These are phyloP conservation scores for Pseudomonodictys pantanalensis DNA, from an alignment of 495 filamentous ascomycete genomes.

Conservation along the genomic window DNA sequence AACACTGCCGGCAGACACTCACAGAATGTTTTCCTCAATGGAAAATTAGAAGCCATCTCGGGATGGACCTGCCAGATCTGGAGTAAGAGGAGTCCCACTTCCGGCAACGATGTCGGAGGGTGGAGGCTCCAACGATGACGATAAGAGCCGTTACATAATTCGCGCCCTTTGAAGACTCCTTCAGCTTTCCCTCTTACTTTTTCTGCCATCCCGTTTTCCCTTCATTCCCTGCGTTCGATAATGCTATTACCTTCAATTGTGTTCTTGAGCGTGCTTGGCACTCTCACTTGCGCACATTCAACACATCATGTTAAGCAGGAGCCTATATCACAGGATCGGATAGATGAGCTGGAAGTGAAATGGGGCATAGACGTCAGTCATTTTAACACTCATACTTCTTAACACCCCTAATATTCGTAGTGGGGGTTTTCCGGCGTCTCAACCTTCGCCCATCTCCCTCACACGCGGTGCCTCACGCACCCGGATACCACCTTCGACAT, in stretches of 20 bases:
- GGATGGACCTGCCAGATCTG: background rate
- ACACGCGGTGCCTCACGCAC: constrained; percentile 69
- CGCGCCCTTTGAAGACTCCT: constrained; percentile 13
- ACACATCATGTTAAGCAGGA: constrained; percentile 19
- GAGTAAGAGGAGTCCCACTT: background rate
- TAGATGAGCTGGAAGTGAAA: constrained; percentile 52
- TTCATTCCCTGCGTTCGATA: background rate
- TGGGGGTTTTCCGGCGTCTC: constrained; percentile 76
- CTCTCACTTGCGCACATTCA: constrained; percentile 17
- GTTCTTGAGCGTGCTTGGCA: constrained; percentile 1
- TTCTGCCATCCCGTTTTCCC: background rate
- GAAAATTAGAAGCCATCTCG: too few relatives aligned
- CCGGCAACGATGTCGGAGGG: constrained; percentile 3
- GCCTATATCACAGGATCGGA: constrained; percentile 11
- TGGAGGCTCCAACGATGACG: constrained; percentile 6
- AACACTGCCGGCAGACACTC: too few relatives aligned
- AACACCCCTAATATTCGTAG: constrained; percentile 40
- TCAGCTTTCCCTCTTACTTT: background rate
- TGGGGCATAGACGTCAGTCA: constrained; percentile 54
- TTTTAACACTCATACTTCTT: background rate
- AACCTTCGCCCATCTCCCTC: constrained; percentile 74
- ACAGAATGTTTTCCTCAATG: too few relatives aligned
- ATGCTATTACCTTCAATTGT: constrained; percentile 7
- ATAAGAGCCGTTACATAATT: constrained; percentile 35
- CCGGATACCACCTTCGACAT: constrained; percentile 70